Conservation (phyloP, 345 rosid genomes). For the Sonneratia caseolaris region DNA sequence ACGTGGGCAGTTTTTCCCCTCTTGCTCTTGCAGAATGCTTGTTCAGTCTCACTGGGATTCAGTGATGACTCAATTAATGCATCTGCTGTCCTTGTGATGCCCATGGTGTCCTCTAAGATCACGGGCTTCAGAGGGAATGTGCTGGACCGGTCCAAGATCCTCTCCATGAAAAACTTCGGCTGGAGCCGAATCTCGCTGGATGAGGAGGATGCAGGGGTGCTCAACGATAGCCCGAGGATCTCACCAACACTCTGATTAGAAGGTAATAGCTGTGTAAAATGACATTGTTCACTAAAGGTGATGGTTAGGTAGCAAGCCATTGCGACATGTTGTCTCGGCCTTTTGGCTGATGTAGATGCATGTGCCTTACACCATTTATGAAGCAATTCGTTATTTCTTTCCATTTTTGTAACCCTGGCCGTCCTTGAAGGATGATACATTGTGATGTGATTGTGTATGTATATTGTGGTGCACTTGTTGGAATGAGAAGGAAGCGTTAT, state of each 20-base stretch:
- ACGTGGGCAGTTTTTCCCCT: too few species aligned
- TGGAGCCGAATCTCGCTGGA: conserved; percentile 58
- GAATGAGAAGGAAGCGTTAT: background rate
- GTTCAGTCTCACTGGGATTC: conserved; percentile 56
- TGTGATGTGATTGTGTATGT: background rate
- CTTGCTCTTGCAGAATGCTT: conserved; percentile 51
- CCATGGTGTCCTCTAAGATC: conserved; percentile 89
- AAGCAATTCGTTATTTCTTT: background rate
- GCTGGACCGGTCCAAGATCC: conserved; percentile 50
- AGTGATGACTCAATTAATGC: conserved; percentile 90
- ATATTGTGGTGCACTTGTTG: background rate
- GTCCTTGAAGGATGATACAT: background rate
- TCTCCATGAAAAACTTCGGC: conserved; percentile 53
- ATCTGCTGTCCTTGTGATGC: conserved; percentile 92
- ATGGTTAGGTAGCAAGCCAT: background rate
- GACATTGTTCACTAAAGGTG: background rate
- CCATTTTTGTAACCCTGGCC: background rate
- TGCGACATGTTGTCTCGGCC: background rate
- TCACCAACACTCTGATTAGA: conserved; percentile 12
- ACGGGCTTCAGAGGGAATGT: conserved; percentile 76
- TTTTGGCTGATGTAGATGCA: background rate
- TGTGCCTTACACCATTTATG: background rate
- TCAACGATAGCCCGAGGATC: conserved; percentile 25
- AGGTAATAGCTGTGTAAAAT: background rate
- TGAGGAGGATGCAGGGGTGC: conserved; percentile 34